These are phyloP conservation scores for Tetrahymena thermophila DNA, from an alignment of 73 alveolate species.

Conservation along the genomic window DNA sequence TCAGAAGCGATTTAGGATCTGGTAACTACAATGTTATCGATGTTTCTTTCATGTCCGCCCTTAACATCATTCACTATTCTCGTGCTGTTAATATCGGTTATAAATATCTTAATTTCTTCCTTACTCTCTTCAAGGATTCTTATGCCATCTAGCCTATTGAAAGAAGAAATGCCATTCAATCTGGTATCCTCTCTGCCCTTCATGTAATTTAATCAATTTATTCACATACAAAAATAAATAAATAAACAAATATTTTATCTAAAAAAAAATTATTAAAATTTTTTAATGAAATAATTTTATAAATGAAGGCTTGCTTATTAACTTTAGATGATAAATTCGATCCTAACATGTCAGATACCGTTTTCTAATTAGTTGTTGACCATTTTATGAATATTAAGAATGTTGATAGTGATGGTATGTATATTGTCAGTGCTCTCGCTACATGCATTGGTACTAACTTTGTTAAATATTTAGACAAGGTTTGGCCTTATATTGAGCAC, in stretches of 20 bases:
- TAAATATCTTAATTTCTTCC: neutral
- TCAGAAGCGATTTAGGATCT: neutral
- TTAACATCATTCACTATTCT: neutral
- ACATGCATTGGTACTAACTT: neutral
- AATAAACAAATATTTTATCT: neutral
- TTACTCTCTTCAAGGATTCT: neutral
- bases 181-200: neutral
- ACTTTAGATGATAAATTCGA: neutral
- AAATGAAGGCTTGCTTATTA: neutral
- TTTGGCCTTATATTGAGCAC: neutral
- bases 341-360: neutral
- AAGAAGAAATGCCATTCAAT: neutral
- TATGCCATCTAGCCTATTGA: neutral
- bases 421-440: neutral
- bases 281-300: too few species aligned
- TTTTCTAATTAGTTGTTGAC: neutral
- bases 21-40: neutral
- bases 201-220: neutral
- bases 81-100: neutral
- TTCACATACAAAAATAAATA: neutral
- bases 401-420: conserved; percentile 1
- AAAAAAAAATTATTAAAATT: too few species aligned
- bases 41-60: neutral
- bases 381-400: neutral
- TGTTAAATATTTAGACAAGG: neutral